Percentiles rank a stretch among this genome's conserved stretches.
Evolutionary conservation across 768 basidiomycete species (phyloP).

Genomic region (Phanerochaete sordida): DNA sequence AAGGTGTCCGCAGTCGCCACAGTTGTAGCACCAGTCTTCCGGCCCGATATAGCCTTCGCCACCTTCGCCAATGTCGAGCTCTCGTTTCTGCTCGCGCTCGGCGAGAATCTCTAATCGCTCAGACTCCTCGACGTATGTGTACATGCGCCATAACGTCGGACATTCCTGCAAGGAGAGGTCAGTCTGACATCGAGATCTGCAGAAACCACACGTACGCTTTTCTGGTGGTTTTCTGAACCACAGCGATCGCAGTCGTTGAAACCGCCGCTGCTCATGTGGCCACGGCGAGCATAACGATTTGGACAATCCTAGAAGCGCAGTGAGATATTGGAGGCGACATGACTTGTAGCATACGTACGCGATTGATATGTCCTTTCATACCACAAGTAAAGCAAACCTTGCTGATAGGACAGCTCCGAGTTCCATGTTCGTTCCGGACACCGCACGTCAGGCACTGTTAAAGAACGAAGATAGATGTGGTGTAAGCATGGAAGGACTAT

Average conservation of each 20-base stretch:
- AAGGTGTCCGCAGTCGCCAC: conserved; percentile 67
- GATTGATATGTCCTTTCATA: conserved; percentile 80
- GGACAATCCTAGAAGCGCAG: conserved; percentile 43
- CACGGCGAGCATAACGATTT: conserved; percentile 43
- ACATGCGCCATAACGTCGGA: conserved; percentile 78
- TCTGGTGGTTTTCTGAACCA: conserved; percentile 58
- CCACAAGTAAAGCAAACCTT: conserved; percentile 80
- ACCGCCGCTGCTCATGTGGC: conserved; percentile 16
- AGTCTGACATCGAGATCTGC: neutral
- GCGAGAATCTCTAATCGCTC: conserved; percentile 44
- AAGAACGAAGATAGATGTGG: neutral
- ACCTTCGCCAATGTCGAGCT: conserved; percentile 56
- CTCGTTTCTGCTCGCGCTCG: conserved; percentile 46
- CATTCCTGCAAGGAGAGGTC: conserved; percentile 59
- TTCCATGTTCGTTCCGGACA: conserved; percentile 73
- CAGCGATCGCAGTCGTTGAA: conserved; percentile 66
- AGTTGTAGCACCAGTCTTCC: conserved; percentile 83
- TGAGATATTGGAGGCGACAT: neutral
- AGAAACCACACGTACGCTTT: conserved; percentile 46
- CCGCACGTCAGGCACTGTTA: conserved; percentile 82
- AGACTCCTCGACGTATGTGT: conserved; percentile 61
- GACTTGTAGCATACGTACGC: conserved; percentile 35
- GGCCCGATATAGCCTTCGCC: conserved; percentile 75
- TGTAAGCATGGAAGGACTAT: neutral
- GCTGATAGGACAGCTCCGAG: conserved; percentile 74